phyloP scores from a whole-genome alignment of 495 filamentous ascomycete species.

The Tuber brumale region DNA sequence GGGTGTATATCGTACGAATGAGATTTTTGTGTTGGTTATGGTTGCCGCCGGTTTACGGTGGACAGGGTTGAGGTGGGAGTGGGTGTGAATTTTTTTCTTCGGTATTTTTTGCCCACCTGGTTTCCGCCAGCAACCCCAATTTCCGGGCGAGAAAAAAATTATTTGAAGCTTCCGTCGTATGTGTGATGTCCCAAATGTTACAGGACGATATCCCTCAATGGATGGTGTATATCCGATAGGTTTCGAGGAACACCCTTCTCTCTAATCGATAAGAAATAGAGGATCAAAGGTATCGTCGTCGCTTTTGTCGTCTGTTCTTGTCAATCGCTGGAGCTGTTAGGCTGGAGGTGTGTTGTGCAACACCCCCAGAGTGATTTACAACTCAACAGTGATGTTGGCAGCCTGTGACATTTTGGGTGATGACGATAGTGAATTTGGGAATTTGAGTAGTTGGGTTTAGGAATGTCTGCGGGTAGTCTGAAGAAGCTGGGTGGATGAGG shows the following conservation, averaged over 20 bases:
- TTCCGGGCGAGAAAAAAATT: constrained; percentile 23
- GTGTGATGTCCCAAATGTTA: constrained; percentile 35
- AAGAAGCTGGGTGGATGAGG: constrained; percentile 3
- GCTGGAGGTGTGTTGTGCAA: constrained; percentile 37
- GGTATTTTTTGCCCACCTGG: neutral
- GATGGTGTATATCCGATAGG: neutral
- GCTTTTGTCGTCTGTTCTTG: constrained; percentile 39
- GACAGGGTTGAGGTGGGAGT: constrained; percentile 7
- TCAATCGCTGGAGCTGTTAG: constrained; percentile 40
- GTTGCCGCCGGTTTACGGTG: neutral
- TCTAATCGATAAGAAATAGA: neutral
- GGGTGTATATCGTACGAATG: constrained; percentile 10
- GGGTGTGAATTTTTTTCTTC: constrained; percentile 18
- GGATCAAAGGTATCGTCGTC: constrained; percentile 37
- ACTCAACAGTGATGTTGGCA: constrained; percentile 40
- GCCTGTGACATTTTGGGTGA: constrained; percentile 41
- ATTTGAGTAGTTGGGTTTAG: constrained; percentile 22
- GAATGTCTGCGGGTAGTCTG: constrained; percentile 4
- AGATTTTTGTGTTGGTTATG: constrained; percentile 10
- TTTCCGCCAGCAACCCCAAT: constrained; percentile 18
- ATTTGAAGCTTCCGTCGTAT: constrained; percentile 35
- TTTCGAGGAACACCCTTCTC: neutral
- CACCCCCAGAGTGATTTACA: constrained; percentile 42
- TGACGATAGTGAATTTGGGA: constrained; percentile 38
- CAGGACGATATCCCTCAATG: constrained; percentile 25